Evolutionary conservation across 2,329 filamentous ascomycete species (phyloP), one percentile per base, ranked within the genome.

Genomic region (Oidium heveae): DNA sequence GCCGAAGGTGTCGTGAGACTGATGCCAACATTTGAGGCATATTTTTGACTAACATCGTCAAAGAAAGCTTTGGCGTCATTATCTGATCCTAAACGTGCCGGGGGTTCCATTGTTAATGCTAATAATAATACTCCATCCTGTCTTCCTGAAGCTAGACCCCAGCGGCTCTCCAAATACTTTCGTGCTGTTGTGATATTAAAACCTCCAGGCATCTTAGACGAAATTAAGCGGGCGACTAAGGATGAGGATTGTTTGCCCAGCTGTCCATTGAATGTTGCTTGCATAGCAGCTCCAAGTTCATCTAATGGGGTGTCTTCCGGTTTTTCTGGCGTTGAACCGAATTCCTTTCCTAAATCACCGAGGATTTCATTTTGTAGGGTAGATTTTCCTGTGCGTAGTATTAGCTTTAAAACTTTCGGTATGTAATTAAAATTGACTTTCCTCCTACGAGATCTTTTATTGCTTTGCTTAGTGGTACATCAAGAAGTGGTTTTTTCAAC

Each of bases 281-380:
- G 91, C 84, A 98, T 94, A 9, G 91, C 75, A 55, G 85, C 86
- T 72, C 88, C 85, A 57, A 98, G 76, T 70, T 98, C 91, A 68
- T 98, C 91, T 49, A 98, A 75, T 58, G 91, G 91, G 47, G 84
- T 93, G 68, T 98, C 91, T 76, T 98, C 91, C 54, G 91, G 89
- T 73, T 96, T 96, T 68, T 98, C 91, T 55, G 91, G 91, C 16
- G 91, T 95, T 13, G 88, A 94, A 57, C 91, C 91, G 63, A 98
- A 98, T 70, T 98, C 91, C 69, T 96, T 98, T 67, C 89, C 89
- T 59, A 98, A 72, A 66, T 98, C 91, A 71, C 91, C 91, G 33
- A 98, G 79, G 60, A 98, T 96, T 70, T 98, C 91, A 68, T 98
- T 98, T 67, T 98, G 91, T 24, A 98, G 79, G 8, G 91, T 98